Evolutionary conservation across 169 alveolate genomes (phyloP).

Genomic region (Eimeria sp.): DNA sequence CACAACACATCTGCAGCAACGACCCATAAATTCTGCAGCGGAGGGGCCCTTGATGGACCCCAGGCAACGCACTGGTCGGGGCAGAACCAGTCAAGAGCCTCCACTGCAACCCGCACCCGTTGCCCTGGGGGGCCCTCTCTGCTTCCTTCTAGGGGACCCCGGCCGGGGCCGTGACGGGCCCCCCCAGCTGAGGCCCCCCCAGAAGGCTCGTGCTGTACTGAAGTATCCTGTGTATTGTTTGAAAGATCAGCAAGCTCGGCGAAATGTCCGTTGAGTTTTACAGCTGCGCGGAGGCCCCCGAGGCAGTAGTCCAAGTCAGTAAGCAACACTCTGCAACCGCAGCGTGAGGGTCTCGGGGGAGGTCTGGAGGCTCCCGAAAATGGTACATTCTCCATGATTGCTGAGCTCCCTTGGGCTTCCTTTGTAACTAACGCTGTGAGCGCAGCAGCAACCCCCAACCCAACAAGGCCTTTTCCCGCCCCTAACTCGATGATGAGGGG

Average conservation of each 20-base stretch:
- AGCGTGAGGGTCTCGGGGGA: conserved; percentile 1
- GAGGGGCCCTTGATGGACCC: conserved; percentile 18
- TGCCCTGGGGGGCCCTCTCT: background rate
- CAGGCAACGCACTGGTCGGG: conserved; percentile 29
- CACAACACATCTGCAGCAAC: conserved; percentile 57
- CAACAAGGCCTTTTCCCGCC: conserved; percentile 61
- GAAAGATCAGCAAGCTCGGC: background rate
- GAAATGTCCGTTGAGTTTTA: background rate
- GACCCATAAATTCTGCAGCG: background rate
- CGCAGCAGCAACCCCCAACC: conserved; percentile 31
- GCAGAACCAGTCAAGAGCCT: conserved; percentile 56
- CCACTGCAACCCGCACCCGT: conserved; percentile 41
- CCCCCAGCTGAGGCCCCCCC: background rate
- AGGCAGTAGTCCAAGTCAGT: conserved; percentile 30
- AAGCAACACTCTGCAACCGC: conserved; percentile 15
- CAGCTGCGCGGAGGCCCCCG: conserved; percentile 18
- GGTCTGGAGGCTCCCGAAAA: background rate
- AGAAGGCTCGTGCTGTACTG: background rate
- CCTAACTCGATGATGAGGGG: conserved; percentile 39
- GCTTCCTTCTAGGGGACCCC: background rate
- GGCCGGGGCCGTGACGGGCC: background rate
- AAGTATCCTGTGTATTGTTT: background rate
- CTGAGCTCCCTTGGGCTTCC: background rate
- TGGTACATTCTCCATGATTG: background rate
- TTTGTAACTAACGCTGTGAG: background rate